phyloP scores from a whole-genome alignment of 2,329 filamentous ascomycete species.

The Keithomyces neogunnii region DNA sequence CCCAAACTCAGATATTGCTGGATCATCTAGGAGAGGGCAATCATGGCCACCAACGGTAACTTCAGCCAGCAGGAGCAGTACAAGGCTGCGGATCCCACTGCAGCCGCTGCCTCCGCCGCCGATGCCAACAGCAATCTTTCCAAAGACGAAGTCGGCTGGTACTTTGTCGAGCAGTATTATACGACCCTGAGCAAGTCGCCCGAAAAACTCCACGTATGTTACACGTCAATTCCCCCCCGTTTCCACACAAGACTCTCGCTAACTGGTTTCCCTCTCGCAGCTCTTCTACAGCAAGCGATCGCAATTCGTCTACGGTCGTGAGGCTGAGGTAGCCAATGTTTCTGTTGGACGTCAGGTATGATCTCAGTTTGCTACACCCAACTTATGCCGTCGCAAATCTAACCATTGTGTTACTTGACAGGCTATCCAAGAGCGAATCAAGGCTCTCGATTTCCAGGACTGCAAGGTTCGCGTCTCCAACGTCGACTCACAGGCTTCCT shows the following conservation, averaged over 20 bases:
- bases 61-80: slow-evolving; percentile 36
- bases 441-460: slow-evolving; percentile 86
- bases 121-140: slow-evolving; percentile 39
- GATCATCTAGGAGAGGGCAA: slow-evolving; percentile 13
- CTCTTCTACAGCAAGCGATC: slow-evolving; percentile 96
- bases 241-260: background rate
- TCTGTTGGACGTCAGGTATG: slow-evolving; percentile 76
- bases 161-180: slow-evolving; percentile 99
- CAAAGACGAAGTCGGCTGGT: slow-evolving; percentile 98
- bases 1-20: slow-evolving; percentile 4
- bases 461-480: slow-evolving; percentile 98
- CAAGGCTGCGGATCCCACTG: slow-evolving; percentile 29
- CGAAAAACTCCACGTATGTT: slow-evolving; percentile 75
- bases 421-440: slow-evolving; percentile 92
- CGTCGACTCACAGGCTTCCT: slow-evolving; percentile 90
- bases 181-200: slow-evolving; percentile 91
- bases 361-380: background rate
- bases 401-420: slow-evolving; percentile 27
- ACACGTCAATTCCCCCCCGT: background rate
- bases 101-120: slow-evolving; percentile 24
- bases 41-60: slow-evolving; percentile 52
- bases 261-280: slow-evolving; percentile 23
- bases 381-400: slow-evolving; percentile 1
- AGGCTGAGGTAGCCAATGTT: slow-evolving; percentile 81
- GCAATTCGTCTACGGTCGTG: slow-evolving; percentile 85